Evolutionary conservation across 2,329 filamentous ascomycete genomes (phyloP).

Genomic region (Venturiaceae sp.): DNA sequence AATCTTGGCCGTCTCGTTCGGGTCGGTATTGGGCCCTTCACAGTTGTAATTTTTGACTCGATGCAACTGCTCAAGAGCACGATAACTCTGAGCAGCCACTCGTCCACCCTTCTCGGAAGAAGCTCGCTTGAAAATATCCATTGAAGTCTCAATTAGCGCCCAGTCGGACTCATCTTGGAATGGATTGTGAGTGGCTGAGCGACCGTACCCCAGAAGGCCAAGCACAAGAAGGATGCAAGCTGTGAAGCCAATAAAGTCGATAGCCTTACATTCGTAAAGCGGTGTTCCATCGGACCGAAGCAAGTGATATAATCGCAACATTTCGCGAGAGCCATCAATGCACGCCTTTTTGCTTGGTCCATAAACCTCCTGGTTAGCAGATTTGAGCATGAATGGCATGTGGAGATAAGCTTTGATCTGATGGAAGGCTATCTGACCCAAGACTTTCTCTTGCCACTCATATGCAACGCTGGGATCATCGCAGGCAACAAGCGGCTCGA

Average conservation of each 20-base stretch:
- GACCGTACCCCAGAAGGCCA: slow-evolving; percentile 28
- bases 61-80: slow-evolving; percentile 28
- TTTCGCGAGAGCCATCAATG: slow-evolving; percentile 28
- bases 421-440: slow-evolving; percentile 33
- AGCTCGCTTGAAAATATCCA: slow-evolving; percentile 30
- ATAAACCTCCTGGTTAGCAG: slow-evolving; percentile 1
- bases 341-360: slow-evolving; percentile 21
- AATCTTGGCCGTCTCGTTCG: slow-evolving; percentile 15
- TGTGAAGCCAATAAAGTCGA: slow-evolving; percentile 38
- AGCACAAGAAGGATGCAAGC: slow-evolving; percentile 32
- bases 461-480: slow-evolving; percentile 18
- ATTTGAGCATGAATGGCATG: slow-evolving; percentile 8
- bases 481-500: slow-evolving; percentile 17
- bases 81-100: slow-evolving; percentile 27
- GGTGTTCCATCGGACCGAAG: slow-evolving; percentile 24
- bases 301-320: slow-evolving; percentile 29
- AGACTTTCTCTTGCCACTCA: slow-evolving; percentile 26
- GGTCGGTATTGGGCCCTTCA: slow-evolving; percentile 1
- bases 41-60: slow-evolving; percentile 14
- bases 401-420: slow-evolving; percentile 28
- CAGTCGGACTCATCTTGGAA: slow-evolving; percentile 20
- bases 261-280: slow-evolving; percentile 36
- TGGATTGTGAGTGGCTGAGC: slow-evolving; percentile 7
- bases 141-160: slow-evolving; percentile 27
- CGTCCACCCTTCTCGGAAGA: slow-evolving; percentile 30